Evolutionary conservation across 345 rosid genomes (phyloP), one percentile per base, ranked within the genome.

Genomic region (Kernera saxatilis): DNA sequence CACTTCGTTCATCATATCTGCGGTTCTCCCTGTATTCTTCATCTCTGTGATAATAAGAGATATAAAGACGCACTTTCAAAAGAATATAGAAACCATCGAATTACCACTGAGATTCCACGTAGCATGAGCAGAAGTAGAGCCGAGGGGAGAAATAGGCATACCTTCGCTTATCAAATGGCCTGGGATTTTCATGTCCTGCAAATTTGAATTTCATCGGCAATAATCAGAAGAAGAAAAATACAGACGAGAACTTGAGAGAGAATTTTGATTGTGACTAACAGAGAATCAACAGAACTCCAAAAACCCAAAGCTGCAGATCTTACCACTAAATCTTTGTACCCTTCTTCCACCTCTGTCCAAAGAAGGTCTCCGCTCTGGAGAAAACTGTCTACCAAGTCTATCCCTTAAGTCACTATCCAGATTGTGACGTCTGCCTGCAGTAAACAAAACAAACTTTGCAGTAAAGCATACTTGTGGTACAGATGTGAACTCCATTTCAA

Each of bases 391-490:
- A 61, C 85, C 96, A 83, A 90, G 90, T 75, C 76, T 92, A 80
- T 81, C 79, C 82, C 99, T 88, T 80, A 92, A 81, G 81, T 95
- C 98, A 77, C 78, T 75, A 76, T 79, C 88, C 54, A 82, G 73
- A 82, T 77, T 55, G 73, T 79, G 86, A 30, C 76, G 77, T 75
- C 83, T 84, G 65, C 89, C 99, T 95, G 84, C 71, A 80, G 64
- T n/a, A 51, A 71, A 66, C 48, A 14, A 55, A 65, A 60, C 36
- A 59, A 40, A 75, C 71, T 50, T 74, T 76, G 67, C 79, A 69
- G 71, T 69, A 56, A 51, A 77, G 71, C 54, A 74, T 49, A 70
- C 27, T 29, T 58, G 71, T 66, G 41, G 51, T 37, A 61, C 50
- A 54, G 40, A 51, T 62, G 51, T 65, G 29, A 50, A 41, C 32